Percentiles rank a stretch among this genome's conserved stretches.
Conservation (phyloP, 1,284 basidiomycete species). For the Irpex sp. region DNA sequence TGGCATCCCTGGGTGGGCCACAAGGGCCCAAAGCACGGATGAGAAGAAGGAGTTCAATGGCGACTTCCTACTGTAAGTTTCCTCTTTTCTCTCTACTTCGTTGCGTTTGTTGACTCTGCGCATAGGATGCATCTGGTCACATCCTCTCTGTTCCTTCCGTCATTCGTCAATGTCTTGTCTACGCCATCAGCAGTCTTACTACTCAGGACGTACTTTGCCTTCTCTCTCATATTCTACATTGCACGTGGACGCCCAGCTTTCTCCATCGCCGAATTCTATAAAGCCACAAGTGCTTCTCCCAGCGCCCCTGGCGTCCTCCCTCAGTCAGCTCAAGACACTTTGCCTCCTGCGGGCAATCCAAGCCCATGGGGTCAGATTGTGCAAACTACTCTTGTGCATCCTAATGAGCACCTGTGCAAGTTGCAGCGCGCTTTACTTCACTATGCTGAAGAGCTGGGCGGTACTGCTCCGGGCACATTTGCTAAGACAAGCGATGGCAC, state of each 20-base stretch:
- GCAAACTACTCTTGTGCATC: slow-evolving; percentile 44
- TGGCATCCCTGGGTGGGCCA: slow-evolving; percentile 37
- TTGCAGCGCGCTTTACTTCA: slow-evolving; percentile 53
- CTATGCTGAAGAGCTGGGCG: slow-evolving; percentile 48
- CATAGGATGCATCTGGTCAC: slow-evolving; percentile 44
- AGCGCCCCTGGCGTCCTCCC: slow-evolving; percentile 24
- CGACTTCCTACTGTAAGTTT: slow-evolving; percentile 36
- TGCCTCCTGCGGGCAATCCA: slow-evolving; percentile 25
- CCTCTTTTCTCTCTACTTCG: neutral
- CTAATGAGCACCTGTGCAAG: slow-evolving; percentile 64
- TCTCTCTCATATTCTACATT: slow-evolving; percentile 33
- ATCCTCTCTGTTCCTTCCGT: slow-evolving; percentile 40
- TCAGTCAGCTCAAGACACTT: slow-evolving; percentile 4
- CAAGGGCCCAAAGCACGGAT: slow-evolving; percentile 16
- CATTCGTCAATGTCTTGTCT: slow-evolving; percentile 26
- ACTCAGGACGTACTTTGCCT: slow-evolving; percentile 36
- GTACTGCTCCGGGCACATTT: slow-evolving; percentile 32
- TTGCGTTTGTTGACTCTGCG: neutral
- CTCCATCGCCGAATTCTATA: slow-evolving; percentile 35
- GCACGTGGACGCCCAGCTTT: slow-evolving; percentile 34
- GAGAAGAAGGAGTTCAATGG: slow-evolving; percentile 31
- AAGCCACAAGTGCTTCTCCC: slow-evolving; percentile 23
- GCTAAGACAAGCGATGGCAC: slow-evolving; percentile 8
- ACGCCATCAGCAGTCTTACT: slow-evolving; percentile 29
- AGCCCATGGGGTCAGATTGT: slow-evolving; percentile 58